These are phyloP conservation scores for Mikania micrantha DNA, from an alignment of 129 eudicot species.

Conservation along the genomic window DNA sequence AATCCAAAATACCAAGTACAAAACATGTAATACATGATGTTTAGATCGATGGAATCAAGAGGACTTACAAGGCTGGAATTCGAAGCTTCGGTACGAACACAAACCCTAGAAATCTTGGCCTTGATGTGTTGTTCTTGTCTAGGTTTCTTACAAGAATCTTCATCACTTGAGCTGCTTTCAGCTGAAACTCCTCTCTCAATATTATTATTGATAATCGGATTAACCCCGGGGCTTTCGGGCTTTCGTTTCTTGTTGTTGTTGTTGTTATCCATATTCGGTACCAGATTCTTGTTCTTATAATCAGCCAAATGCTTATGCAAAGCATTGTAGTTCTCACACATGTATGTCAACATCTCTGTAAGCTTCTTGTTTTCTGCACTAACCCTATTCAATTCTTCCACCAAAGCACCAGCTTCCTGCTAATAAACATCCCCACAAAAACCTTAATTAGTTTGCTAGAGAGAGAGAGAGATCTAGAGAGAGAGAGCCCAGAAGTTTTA, in stretches of 20 bases:
- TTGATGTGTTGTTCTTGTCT: slow-evolving; percentile 60
- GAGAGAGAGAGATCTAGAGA: neutral
- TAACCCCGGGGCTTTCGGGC: slow-evolving; percentile 23
- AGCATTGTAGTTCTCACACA: slow-evolving; percentile 81
- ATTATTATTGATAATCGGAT: slow-evolving; percentile 25
- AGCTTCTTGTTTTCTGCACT: slow-evolving; percentile 77
- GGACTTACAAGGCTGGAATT: slow-evolving; percentile 79
- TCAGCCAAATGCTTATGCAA: slow-evolving; percentile 54
- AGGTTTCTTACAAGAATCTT: slow-evolving; percentile 69
- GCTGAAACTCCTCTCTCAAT: slow-evolving; percentile 41
- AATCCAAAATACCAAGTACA: too few species aligned
- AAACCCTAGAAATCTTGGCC: slow-evolving; percentile 58
- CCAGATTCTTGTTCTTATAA: slow-evolving; percentile 43
- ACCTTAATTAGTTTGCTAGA: neutral
- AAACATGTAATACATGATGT: neutral
- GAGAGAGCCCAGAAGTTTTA: neutral
- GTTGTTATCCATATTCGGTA: neutral
- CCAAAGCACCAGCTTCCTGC: slow-evolving; percentile 46
- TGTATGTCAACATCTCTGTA: slow-evolving; percentile 56
- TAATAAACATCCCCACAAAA: neutral
- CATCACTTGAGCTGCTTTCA: slow-evolving; percentile 81
- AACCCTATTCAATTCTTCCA: slow-evolving; percentile 77
- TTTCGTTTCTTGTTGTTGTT: slow-evolving; percentile 36
- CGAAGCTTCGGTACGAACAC: slow-evolving; percentile 59
- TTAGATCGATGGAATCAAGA: slow-evolving; percentile 5